A percentile compares a stretch with the other conserved stretches of the same genome.
Conservation (phyloP, 2,329 filamentous ascomycete species). For the Diaporthe capsici region DNA sequence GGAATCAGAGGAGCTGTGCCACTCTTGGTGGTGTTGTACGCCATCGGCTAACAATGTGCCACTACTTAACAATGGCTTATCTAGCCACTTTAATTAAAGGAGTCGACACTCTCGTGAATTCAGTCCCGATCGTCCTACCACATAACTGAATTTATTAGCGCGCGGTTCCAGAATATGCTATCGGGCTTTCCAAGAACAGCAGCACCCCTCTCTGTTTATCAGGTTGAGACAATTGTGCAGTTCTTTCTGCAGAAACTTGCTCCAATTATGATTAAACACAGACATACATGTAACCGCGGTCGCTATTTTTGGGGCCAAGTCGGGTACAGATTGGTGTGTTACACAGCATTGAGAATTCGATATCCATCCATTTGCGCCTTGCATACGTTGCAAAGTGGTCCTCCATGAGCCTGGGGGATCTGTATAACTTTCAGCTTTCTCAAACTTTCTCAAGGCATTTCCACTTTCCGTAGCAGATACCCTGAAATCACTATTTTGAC, state of each 20-base stretch:
- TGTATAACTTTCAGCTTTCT: not conserved
- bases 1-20: not conserved
- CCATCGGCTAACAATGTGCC: not conserved
- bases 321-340: not conserved
- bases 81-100: not conserved
- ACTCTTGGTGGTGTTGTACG: not conserved
- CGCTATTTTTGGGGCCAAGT: not conserved
- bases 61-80: not conserved
- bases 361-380: not conserved
- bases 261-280: not conserved
- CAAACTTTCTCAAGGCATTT: not conserved
- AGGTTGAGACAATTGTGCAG: not conserved
- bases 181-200: not conserved
- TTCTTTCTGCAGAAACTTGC: not conserved
- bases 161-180: not conserved
- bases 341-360: not conserved
- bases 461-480: not conserved
- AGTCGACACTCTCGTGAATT: not conserved
- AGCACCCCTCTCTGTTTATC: not conserved
- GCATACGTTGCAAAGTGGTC: not conserved
- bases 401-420: not conserved
- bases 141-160: not conserved
- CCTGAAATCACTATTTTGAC: not conserved
- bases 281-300: not conserved
- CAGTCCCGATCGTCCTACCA: not conserved